Evolutionary conservation across 306 rosid genomes (phyloP).

Genomic region (Trichosanthes cucumerina): DNA sequence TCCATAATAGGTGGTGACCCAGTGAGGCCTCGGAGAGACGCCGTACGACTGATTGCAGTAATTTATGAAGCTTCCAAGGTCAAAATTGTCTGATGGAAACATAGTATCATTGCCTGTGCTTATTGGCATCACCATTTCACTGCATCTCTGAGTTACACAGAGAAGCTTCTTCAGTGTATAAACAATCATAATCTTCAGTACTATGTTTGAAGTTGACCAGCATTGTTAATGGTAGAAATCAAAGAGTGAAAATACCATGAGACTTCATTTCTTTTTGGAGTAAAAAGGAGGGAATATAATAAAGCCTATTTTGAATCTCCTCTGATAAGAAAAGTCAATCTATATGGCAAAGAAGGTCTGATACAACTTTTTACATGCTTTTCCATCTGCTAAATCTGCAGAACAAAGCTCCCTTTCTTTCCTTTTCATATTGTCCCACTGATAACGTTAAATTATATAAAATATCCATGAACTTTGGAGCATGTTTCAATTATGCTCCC

Average conservation of each 20-base stretch:
- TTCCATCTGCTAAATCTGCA: neutral
- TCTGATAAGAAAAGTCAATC: neutral
- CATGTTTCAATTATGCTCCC: no score
- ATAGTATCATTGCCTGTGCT: conserved; percentile 17
- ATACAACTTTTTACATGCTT: neutral
- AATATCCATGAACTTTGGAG: no score
- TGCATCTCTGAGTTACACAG: conserved; percentile 30
- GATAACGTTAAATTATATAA: no score
- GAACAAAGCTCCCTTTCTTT: neutral
- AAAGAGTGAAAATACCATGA: neutral
- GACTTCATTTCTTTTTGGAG: neutral
- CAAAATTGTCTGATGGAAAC: conserved; percentile 28
- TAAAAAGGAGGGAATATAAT: neutral
- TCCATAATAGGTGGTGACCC: conserved; percentile 57
- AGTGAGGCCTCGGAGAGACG: conserved; percentile 52
- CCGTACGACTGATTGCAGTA: conserved; percentile 25
- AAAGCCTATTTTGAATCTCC: neutral
- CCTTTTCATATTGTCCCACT: neutral
- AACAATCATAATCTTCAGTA: neutral
- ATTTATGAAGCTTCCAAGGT: conserved; percentile 2
- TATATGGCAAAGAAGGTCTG: neutral
- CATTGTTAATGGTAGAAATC: neutral
- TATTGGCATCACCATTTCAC: conserved; percentile 32
- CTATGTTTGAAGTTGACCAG: neutral
- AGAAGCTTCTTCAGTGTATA: neutral